A percentile compares a stretch with the other conserved stretches of the same genome.
Evolutionary conservation across 1,284 basidiomycete species (phyloP).

Genomic region (Marasmius sp.): DNA sequence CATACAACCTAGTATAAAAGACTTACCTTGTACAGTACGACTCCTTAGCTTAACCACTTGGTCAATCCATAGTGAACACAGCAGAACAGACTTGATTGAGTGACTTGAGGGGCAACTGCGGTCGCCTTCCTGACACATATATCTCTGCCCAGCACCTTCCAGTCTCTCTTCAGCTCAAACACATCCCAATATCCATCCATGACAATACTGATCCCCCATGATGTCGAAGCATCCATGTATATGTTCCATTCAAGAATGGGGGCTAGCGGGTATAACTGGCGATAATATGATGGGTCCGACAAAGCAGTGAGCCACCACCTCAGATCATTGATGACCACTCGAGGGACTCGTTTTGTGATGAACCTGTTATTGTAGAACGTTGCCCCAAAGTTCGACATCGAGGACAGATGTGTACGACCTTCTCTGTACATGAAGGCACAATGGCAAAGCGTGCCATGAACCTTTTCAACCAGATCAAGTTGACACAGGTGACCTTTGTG

Average conservation of each 20-base stretch:
- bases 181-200: neutral
- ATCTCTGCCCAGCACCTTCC: neutral
- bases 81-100: too few relatives aligned
- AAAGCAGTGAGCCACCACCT: slow-evolving; percentile 1
- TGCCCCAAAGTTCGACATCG: slow-evolving; percentile 8
- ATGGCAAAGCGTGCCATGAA: slow-evolving; percentile 20
- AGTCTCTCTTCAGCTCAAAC: too few relatives aligned
- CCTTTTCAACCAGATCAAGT: slow-evolving; percentile 2
- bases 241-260: neutral
- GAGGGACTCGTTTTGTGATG: neutral
- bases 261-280: neutral
- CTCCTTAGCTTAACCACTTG: too few relatives aligned
- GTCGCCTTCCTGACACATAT: too few relatives aligned
- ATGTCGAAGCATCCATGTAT: slow-evolving; percentile 5
- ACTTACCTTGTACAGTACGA: too few relatives aligned
- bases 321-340: neutral
- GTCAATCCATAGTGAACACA: too few relatives aligned
- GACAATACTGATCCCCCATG: slow-evolving; percentile 6
- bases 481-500: neutral
- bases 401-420: slow-evolving; percentile 4
- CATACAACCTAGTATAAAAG: too few relatives aligned
- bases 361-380: neutral
- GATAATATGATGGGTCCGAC: neutral
- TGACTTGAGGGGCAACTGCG: too few relatives aligned
- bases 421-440: slow-evolving; percentile 15